Conservation (phyloP, 371 early-diverging fungal genomes). For the Rozella allomycis region DNA sequence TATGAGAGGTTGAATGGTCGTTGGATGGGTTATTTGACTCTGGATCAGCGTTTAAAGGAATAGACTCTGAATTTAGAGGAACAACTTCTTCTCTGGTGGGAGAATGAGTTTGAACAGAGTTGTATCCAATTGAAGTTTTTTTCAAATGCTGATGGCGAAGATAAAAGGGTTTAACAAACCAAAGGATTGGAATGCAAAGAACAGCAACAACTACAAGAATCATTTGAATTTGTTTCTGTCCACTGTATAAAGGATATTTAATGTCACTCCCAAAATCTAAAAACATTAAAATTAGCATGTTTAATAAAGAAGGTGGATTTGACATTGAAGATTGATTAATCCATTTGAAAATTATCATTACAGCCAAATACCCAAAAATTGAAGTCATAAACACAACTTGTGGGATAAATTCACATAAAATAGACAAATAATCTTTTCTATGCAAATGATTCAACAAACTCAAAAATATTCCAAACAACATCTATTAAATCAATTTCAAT, state of each 20-base stretch:
- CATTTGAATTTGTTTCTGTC: constrained; percentile 55
- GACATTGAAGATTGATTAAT: constrained; percentile 63
- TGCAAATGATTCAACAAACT: constrained; percentile 75
- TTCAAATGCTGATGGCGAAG: constrained; percentile 55
- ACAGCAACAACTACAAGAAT: constrained; percentile 64
- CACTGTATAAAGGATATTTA: constrained; percentile 10
- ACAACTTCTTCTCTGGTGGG: too few species aligned
- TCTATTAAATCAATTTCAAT: constrained; percentile 16
- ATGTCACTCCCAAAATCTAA: constrained; percentile 75
- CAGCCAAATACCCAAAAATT: constrained; percentile 87
- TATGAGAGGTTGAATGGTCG: too few species aligned
- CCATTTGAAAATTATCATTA: constrained; percentile 95
- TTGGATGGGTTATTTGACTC: too few species aligned
- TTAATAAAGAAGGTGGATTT: constrained; percentile 82
- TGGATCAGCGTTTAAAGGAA: too few species aligned
- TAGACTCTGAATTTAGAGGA: too few species aligned
- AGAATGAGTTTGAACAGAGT: neutral
- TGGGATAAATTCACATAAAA: constrained; percentile 76
- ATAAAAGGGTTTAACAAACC: constrained; percentile 80
- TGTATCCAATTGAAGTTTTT: constrained; percentile 45
- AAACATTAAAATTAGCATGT: constrained; percentile 98
- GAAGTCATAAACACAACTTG: constrained; percentile 79
- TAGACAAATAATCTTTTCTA: constrained; percentile 53
- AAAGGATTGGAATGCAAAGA: constrained; percentile 95
- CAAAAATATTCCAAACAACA: constrained; percentile 85